Evolutionary conservation across 1,284 basidiomycete species (phyloP), one percentile per base, ranked within the genome.

Genomic region (Waitea zeae): DNA sequence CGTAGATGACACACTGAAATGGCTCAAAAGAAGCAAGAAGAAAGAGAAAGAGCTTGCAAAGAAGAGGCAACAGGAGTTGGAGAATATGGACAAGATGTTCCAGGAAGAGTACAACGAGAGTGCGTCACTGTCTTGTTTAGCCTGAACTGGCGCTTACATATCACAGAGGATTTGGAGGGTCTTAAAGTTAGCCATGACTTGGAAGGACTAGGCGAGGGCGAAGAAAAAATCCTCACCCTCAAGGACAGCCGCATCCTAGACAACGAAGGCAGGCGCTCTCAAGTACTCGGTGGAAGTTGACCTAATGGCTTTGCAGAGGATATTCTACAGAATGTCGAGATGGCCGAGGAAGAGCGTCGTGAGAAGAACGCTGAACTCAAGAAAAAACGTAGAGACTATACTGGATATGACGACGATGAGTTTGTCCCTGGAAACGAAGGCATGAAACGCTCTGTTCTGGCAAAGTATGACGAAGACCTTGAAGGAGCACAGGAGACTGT

Each of bases 181-280:
- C 59, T 99, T 41, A 95, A 93, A 65, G 95, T 99, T 49, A 80
- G 71, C 56, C 95, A 99, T 59, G 87, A 88, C 61, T 75, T 93
- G 39, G 84, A 93, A 39, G 81, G 70, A 41, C 68, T 96, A 55
- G 80, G 79, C 39, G 88, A 90, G 52, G 93, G 95, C 44, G 83
- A 95, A 55, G 90, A 88, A 44, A 75, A 79, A 41, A 86, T 98
- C 59, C 76, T 99, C 44, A 99, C 95, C 1, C 63, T 99, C 48
- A 92, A 93, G 67, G 95, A 99, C 52, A 81, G 78, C 46, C 74
- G 83, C 24, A 82, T 99, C 37, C 75, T 98, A 20, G 90, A 87
- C 46, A 83, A 86, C 40, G 90, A 95, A 64, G 88, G 87, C 78
- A 46, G 39, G 61, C 43, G 11, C 3, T 30, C 31, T 17, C 11